Percentiles rank a stretch among this genome's conserved stretches.
Conservation (phyloP, 2,329 filamentous ascomycete genomes). For the Aspergillus japonicus region DNA sequence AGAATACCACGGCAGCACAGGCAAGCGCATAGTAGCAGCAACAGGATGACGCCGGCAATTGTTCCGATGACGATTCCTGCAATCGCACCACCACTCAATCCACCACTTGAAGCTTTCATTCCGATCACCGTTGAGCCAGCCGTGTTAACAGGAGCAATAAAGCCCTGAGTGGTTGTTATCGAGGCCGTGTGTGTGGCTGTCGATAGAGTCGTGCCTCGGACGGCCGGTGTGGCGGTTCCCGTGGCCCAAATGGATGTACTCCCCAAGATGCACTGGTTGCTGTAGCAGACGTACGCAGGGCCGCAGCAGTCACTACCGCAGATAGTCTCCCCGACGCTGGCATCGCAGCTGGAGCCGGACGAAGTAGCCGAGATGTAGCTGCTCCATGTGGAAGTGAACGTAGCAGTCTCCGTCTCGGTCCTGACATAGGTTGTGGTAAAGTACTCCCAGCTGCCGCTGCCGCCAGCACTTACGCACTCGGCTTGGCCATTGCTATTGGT, state of each 20-base stretch:
- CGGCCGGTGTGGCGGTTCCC: constrained; percentile 40
- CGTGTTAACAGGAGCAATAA: constrained; percentile 47
- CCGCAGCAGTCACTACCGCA: constrained; percentile 49
- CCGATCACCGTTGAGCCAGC: constrained; percentile 40
- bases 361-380: constrained; percentile 30
- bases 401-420: constrained; percentile 54
- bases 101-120: constrained; percentile 31
- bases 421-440: constrained; percentile 57
- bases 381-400: constrained; percentile 56
- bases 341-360: constrained; percentile 44
- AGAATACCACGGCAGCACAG: constrained; percentile 44
- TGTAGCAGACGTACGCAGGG: constrained; percentile 44
- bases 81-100: constrained; percentile 51
- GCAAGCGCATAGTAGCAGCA: constrained; percentile 47
- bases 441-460: constrained; percentile 53
- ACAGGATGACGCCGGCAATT: constrained; percentile 45
- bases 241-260: constrained; percentile 42
- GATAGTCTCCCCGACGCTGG: constrained; percentile 42
- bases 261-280: constrained; percentile 41
- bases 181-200: constrained; percentile 45
- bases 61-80: constrained; percentile 53
- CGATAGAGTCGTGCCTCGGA: constrained; percentile 47
- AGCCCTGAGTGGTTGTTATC: constrained; percentile 45
- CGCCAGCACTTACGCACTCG: constrained; percentile 40
- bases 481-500: constrained; percentile 52